A percentile compares a stretch with the other conserved stretches of the same genome.
Evolutionary conservation across 805 yeast genomes (phyloP).

Genomic region (Metschnikowia vanudenii): DNA sequence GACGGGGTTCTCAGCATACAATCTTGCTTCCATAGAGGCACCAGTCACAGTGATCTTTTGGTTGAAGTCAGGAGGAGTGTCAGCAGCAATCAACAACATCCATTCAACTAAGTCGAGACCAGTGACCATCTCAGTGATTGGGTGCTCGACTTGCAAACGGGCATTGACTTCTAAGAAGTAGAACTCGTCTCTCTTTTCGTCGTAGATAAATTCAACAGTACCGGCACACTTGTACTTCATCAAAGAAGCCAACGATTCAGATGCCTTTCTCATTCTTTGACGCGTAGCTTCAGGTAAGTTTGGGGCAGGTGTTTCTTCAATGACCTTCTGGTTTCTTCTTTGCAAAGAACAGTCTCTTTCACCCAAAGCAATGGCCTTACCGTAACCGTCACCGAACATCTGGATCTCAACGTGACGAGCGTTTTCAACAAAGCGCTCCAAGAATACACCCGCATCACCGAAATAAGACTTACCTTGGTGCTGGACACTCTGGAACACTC

Average conservation of each 20-base stretch:
- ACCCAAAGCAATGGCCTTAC: slow-evolving; percentile 89
- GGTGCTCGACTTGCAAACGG: slow-evolving; percentile 96
- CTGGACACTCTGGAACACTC: slow-evolving; percentile 85
- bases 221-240: slow-evolving; percentile 96
- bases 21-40: slow-evolving; percentile 94
- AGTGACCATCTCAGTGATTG: slow-evolving; percentile 92
- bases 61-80: slow-evolving; percentile 75
- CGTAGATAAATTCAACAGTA: slow-evolving; percentile 94
- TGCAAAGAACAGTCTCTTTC: slow-evolving; percentile 98
- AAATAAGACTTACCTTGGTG: slow-evolving; percentile 93
- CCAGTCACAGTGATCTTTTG: slow-evolving; percentile 65
- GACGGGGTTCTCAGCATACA: slow-evolving; percentile 96
- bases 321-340: slow-evolving; percentile 93
- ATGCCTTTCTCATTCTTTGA: slow-evolving; percentile 70
- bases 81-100: slow-evolving; percentile 94
- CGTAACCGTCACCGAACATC: slow-evolving; percentile 93
- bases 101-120: slow-evolving; percentile 95
- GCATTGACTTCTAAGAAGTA: slow-evolving; percentile 96
- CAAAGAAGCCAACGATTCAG: slow-evolving; percentile 76
- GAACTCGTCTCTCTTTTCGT: slow-evolving; percentile 80
- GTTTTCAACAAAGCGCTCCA: slow-evolving; percentile 91
- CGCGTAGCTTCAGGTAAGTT: slow-evolving; percentile 81
- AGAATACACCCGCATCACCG: slow-evolving; percentile 93
- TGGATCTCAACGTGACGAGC: slow-evolving; percentile 97
- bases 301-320: slow-evolving; percentile 98